Evolutionary conservation across 2,329 filamentous ascomycete genomes (phyloP).

Genomic region (Colletotrichum musicola): DNA sequence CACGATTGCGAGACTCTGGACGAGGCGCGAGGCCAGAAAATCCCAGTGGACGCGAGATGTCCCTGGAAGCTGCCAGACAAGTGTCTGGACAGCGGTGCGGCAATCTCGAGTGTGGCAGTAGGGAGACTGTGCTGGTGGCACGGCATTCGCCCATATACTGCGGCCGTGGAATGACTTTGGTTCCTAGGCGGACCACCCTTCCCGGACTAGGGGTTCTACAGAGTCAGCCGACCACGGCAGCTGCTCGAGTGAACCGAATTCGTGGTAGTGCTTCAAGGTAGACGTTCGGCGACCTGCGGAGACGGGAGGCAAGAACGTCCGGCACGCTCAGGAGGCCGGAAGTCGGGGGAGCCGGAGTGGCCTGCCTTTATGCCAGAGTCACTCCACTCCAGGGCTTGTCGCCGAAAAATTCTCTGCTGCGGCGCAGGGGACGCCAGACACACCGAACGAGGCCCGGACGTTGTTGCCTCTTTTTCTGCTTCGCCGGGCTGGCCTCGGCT

Average conservation of each 20-base stretch:
- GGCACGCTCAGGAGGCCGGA: constrained; percentile 19
- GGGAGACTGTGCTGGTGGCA: constrained; percentile 25
- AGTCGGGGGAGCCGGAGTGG: constrained; percentile 29
- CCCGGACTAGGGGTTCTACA: neutral
- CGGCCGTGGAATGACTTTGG: constrained; percentile 32
- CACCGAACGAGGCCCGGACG: constrained; percentile 19
- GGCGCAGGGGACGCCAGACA: constrained; percentile 22
- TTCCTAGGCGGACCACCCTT: constrained; percentile 21
- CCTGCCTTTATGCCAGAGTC: constrained; percentile 34
- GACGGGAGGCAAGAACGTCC: constrained; percentile 24
- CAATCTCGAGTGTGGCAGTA: constrained; percentile 10
- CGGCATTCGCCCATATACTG: constrained; percentile 21
- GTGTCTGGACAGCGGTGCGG: constrained; percentile 12
- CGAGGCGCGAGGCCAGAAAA: constrained; percentile 16
- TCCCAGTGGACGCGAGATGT: constrained; percentile 18
- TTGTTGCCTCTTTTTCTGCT: constrained; percentile 14
- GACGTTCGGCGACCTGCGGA: constrained; percentile 23
- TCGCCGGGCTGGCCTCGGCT: neutral
- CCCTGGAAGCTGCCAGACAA: constrained; percentile 12
- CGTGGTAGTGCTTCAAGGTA: constrained; percentile 10
- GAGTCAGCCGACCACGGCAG: constrained; percentile 30
- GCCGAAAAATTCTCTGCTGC: constrained; percentile 26
- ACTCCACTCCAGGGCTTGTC: constrained; percentile 38
- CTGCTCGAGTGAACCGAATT: constrained; percentile 35
- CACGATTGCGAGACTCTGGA: constrained; percentile 21